phyloP scores from a whole-genome alignment of 768 basidiomycete genomes.

The Boletus rubescentipes region DNA sequence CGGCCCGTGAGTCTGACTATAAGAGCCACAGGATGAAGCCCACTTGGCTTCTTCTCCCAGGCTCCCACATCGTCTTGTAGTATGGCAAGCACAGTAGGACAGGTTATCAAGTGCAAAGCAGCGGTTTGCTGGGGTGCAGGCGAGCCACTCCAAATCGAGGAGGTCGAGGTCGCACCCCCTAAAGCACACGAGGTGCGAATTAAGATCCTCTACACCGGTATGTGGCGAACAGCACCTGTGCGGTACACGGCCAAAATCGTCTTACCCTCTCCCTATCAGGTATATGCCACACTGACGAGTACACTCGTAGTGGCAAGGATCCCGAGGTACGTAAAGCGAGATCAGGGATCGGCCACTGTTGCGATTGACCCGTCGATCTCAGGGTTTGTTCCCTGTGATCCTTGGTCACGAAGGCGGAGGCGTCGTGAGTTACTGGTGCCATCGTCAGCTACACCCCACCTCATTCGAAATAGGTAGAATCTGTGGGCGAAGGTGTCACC shows the following conservation, averaged over 20 bases:
- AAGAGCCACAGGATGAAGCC: neutral
- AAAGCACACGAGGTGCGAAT: constrained; percentile 90
- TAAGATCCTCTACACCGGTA: constrained; percentile 87
- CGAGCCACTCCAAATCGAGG: constrained; percentile 81
- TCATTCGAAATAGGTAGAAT: constrained; percentile 73
- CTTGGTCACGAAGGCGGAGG: constrained; percentile 96
- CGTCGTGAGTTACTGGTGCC: constrained; percentile 52
- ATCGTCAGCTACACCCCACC: neutral
- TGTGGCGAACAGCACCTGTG: constrained; percentile 16
- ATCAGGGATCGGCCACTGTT: neutral
- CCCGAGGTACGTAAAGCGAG: constrained; percentile 63
- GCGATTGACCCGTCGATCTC: constrained; percentile 11
- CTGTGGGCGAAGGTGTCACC: constrained; percentile 95
- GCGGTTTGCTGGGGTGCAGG: constrained; percentile 96
- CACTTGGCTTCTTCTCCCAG: constrained; percentile 20
- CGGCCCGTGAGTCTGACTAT: neutral
- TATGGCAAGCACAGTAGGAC: constrained; percentile 78
- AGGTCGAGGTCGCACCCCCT: constrained; percentile 93
- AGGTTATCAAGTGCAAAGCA: constrained; percentile 83
- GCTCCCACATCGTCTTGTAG: constrained; percentile 21
- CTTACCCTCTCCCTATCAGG: constrained; percentile 40
- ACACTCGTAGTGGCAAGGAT: constrained; percentile 94
- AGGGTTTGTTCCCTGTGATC: constrained; percentile 91
- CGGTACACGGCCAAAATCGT: constrained; percentile 3
- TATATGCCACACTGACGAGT: constrained; percentile 98